Base-by-base conservation (phyloP, 176 grass and related monocot species). In the Panicum miliaceum region DNA sequence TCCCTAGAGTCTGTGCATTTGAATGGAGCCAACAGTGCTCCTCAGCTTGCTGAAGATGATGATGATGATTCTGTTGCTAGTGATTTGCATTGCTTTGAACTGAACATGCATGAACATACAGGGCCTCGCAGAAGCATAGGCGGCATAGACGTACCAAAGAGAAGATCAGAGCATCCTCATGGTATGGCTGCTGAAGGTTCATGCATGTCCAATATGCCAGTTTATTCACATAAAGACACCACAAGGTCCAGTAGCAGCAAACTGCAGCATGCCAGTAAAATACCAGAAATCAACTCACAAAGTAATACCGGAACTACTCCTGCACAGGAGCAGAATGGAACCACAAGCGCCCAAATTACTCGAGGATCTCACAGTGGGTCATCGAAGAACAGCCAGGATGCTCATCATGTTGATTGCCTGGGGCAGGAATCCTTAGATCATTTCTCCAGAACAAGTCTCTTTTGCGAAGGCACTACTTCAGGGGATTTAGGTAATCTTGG, bases 71-170 rank as follows among this genome's bases (percentile, higher is more conserved):
- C 92, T 84, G 69, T 90, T 84, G 89, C 88, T n/a, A 97, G 92
- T 85, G 92, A 97, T 73, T 84, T 97, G 70, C 90, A 90, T 75
- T 97, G 92, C 83, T 97, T 97, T 86, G 92, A 97, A 77, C 83
- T 94, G 32, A 90, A 92, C 34, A 91, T 93, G 91, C 59, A 65
- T 76, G 75, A 72, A 7, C 59, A 70, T 40, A 69, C 45, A 8
- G 66, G 23, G 23, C 68, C 82, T 42, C 16, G 1, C 77, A 73
- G 66, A 82, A 90, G 54, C 68, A 57, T 45, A 65, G 41, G 67
- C 37, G 42, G 64, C 73, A 75, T 84, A 15, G 84, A 84, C 18
- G 54, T 51, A 29, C 10, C 84, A 62, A 91, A 80, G 64, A 89
- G 68, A 74, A 81, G 37, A 75, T 76, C 66, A 53, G 83, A 82